Evolutionary conservation across 1,284 basidiomycete species (phyloP).

Genomic region (Pterulicium gracile): DNA sequence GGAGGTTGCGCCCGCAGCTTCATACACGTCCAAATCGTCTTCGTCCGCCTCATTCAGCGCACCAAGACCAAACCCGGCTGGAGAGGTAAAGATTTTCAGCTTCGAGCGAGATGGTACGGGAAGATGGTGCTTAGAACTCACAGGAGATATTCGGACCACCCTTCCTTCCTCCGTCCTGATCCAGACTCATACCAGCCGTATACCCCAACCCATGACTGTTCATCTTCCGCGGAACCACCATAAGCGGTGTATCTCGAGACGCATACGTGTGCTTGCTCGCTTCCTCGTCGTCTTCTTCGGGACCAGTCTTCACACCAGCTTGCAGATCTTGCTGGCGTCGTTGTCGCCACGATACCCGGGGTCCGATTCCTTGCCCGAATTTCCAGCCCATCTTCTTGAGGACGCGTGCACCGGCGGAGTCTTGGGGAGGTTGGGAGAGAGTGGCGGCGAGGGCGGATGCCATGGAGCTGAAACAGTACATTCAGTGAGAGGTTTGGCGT

Average conservation of each 20-base stretch:
- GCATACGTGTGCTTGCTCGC: conserved; percentile 82
- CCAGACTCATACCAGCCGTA: conserved; percentile 50
- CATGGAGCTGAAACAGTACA: conserved; percentile 37
- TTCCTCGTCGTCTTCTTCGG: conserved; percentile 54
- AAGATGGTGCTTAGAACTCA: conserved; percentile 15
- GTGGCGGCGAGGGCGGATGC: conserved; percentile 44
- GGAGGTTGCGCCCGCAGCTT: conserved; percentile 25
- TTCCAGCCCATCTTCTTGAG: conserved; percentile 96
- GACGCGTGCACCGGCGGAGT: conserved; percentile 72
- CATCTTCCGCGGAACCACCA: conserved; percentile 58
- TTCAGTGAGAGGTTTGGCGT: conserved; percentile 2
- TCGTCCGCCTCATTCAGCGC: conserved; percentile 82
- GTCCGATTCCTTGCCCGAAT: conserved; percentile 86
- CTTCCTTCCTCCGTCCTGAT: conserved; percentile 37
- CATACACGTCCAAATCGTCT: conserved; percentile 83
- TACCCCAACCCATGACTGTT: conserved; percentile 78
- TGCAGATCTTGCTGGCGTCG: conserved; percentile 60
- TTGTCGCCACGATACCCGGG: conserved; percentile 74
- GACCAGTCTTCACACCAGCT: conserved; percentile 28
- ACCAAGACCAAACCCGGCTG: conserved; percentile 80
- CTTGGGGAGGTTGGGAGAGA: conserved; percentile 27
- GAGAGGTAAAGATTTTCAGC: conserved; percentile 3
- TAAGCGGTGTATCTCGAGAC: conserved; percentile 65
- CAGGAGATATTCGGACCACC: conserved; percentile 52
- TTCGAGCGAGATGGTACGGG: no score